Base-by-base conservation (phyloP, 441 rosid genomes). In the Bruguiera hainesii region DNA sequence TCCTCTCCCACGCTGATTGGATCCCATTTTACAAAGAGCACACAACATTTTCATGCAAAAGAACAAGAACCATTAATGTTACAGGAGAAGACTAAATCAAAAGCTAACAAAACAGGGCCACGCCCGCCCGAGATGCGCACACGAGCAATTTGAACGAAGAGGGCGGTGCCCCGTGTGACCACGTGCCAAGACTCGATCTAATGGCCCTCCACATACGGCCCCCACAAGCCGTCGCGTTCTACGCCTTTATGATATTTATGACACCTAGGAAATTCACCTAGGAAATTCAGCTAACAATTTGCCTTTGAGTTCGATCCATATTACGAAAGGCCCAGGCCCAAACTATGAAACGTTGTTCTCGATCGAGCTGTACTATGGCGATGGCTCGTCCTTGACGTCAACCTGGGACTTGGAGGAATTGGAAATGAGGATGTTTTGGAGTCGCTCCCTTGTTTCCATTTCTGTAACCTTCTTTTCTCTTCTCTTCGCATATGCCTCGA, bases 401-500 rank as follows among this genome's bases (percentile, higher is more conserved):
- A 46, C 53, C 18, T 51, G 35, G 70, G 81, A 69, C 18, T 56
- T 35, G 71, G 81, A 69, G 55, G 79, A 62, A 50, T 75, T 73
- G 29, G 83, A 53, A 10, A 13, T 63, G 42, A 82, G 80, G 70
- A 77, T 63, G 73, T 73, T 75, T 68, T 71, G 79, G 61, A 85
- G 74, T 68, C 69, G 79, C 68, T 75, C 80, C 64, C 76, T 78
- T 59, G 75, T 70, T 71, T 81, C 80, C 70, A 48, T 76, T 63
- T 75, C 86, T 26, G 65, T 67, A 5, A 68, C 74, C 59, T 55
- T 73, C 48, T 65, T 75, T 53, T 61, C 72, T 67, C 76, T 71
- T 23, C 69, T 75, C n/a, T 50, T 76, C 6, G 48, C 19, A 64
- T 93, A 91, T 8, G 81, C 89, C 73, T 89, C 89, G 56, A 93